Base-by-base conservation (phyloP, 768 basidiomycete species). In the Pleurotus sapidus region DNA sequence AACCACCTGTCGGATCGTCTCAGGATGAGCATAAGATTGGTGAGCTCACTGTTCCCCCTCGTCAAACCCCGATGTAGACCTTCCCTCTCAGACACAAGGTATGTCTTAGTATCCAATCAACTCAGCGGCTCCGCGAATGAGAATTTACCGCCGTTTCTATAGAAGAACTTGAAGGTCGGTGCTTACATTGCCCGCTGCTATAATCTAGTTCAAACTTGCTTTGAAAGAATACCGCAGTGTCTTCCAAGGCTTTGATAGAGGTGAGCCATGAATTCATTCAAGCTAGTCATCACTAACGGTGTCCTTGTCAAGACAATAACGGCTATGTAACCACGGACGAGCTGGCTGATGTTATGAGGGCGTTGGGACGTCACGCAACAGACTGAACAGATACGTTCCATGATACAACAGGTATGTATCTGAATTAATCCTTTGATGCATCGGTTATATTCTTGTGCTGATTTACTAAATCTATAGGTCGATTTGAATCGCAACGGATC, bases 271-370 rank as follows among this genome's bases (percentile, higher is more conserved):
- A n/a, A n/a, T 50, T 15, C 27, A n/a, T 20, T 18, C 14, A 24
- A 48, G 46, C 24, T 8, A 24, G 15, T 20, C 47, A 24, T 49
- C 6, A n/a, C 9, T 25, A 8, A 49, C 20, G 15, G 23, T 18
- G 27, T 17, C 7, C 8, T 23, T 49, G 18, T 43, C 24, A 63
- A 80, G 79, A 82, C 61, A 72, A 72, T 57, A 77, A 80, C 65
- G 79, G 80, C 61, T 75, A 76, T 12, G 80, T 82, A 65, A 79
- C 78, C 40, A 77, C 75, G 55, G 70, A 69, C 47, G 80, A 82
- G 66, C 72, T 82, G 34, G 76, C 77, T 55, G 74, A 71, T 25
- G 77, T 80, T 46, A 80, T 82, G 80, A 73, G 75, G 43, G 74
- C 77, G 38, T 71, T 82, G 11, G 80, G 78, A 4, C 73, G 78